Base-by-base conservation (phyloP, 202 grass and related monocot species). In the Miscanthus sacchariflorus region DNA sequence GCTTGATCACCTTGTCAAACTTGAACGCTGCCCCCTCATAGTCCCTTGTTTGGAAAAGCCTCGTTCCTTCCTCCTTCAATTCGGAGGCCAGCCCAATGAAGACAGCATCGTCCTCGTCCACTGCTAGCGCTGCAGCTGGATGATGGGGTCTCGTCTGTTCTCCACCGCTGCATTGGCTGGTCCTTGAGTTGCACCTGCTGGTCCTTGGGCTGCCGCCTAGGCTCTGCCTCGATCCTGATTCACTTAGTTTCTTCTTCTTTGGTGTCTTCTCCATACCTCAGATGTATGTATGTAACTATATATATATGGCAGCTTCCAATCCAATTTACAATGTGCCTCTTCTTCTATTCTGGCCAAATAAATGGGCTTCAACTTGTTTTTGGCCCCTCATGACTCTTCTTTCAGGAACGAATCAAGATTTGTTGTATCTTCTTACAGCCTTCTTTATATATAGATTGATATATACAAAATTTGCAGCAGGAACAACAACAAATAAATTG, bases 41-140 rank as follows among this genome's bases (percentile, higher is more conserved):
- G 43, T 96, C 92, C 84, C 93, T 91, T 76, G 14, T 92, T 81
- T 95, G 94, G 74, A 99, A 92, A 6, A 95, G 76, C 81, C 74
- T 95, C 35, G 93, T 93, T 12, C 94, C 96, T 4, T 96, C 96
- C n/a, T 94, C 93, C 85, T 92, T 96, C 71, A 92, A 30, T 59
- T 96, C 78, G 2, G 70, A 70, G 12, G 96, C 89, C 72, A 90
- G 80, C 66, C 87, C 92, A 9, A 83, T 74, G 44, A 91, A 90
- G 3, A 90, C 73, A 4, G 81, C 25, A 12, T 70, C 91, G 21
- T 92, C 94, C 40, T 85, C 76, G 23, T 95, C 86, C 46, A 92
- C 68, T 23, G 63, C 75, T 68, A 69, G 13, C 13, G 27, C 65
- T 64, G 27, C 56, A 9, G 56, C 17, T 76, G 84, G 77, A 86